Base-by-base conservation (phyloP, 306 rosid genomes). In the Prunus davidiana region DNA sequence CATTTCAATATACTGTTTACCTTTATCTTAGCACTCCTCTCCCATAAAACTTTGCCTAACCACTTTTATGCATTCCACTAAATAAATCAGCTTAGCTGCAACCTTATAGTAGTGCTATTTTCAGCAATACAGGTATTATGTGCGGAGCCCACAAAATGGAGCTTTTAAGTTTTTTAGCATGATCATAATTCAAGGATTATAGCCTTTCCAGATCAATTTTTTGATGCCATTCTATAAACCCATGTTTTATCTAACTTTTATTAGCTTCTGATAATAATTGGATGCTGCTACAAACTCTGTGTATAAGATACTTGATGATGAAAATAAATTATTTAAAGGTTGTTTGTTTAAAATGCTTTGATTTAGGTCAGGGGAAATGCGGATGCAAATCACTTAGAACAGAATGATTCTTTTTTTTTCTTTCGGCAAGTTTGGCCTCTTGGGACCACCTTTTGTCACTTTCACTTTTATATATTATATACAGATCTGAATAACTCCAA, bases 11-110 rank as follows among this genome's bases (percentile, higher is more conserved):
- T 82, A 57, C 78, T 78, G 81, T 72, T 57, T 79, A 76, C 65
- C 88, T 86, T 89, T 85, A 76, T 81, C 75, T 81, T 73, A 79
- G 79, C 86, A 78, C 85, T 81, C 73, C 73, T 79, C 71, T 54
- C 60, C 71, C 75, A 74, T 76, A 69, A 77, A 28, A 64, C 28
- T 67, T 32, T 30, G 16, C 38, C 1, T 41, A 49, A 34, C 77
- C 54, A 68, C 76, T 72, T 80, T 72, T 47, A 72, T 75, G 24
- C 72, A 58, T 82, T 67, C 85, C 75, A 56, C 66, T 60, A 69
- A 73, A 77, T 46, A 56, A 34, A 45, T 73, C 62, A 43, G 52
- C 43, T 58, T 55, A 4, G 58, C 55, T 0, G 65, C 73, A 70
- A 64, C 77, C 34, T 68, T 67, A 64, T 43, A 63, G 45, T 56